Conservation (phyloP, 75 land plant genomes). For the Selaginella tamariscina region DNA sequence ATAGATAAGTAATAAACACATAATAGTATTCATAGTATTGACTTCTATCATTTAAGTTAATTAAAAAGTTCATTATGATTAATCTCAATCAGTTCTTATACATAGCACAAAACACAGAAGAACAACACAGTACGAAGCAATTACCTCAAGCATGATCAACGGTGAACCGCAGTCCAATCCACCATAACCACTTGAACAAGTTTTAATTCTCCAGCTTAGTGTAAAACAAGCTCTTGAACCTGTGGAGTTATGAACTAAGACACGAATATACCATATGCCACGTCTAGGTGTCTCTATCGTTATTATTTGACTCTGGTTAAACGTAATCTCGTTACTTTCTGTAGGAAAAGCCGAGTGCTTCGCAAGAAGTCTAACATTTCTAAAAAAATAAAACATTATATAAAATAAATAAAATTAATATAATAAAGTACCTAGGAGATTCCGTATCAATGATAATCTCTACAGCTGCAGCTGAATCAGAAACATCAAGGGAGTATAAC, state of each 20-base stretch:
- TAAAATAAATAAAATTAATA: no score
- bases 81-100: background rate
- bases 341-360: constrained; percentile 43
- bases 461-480: constrained; percentile 21
- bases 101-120: background rate
- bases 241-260: constrained; percentile 23
- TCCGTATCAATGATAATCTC: constrained; percentile 22
- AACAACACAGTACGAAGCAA: no score
- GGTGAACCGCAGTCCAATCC: constrained; percentile 42
- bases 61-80: background rate
- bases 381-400: no score
- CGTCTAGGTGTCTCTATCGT: constrained; percentile 36
- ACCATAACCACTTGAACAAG: constrained; percentile 36
- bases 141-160: constrained; percentile 42
- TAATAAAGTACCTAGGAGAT: constrained; percentile 14
- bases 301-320: constrained; percentile 23
- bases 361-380: constrained; percentile 32
- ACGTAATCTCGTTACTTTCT: constrained; percentile 29
- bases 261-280: constrained; percentile 52
- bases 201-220: constrained; percentile 32
- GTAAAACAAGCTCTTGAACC: constrained; percentile 31
- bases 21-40: background rate
- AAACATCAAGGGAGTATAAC: constrained; percentile 34
- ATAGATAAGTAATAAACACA: constrained; percentile 16
- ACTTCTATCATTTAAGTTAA: background rate